Evolutionary conservation across 257 asterid species (phyloP), one percentile per base, ranked within the genome.

Genomic region (Henckelia pumila): DNA sequence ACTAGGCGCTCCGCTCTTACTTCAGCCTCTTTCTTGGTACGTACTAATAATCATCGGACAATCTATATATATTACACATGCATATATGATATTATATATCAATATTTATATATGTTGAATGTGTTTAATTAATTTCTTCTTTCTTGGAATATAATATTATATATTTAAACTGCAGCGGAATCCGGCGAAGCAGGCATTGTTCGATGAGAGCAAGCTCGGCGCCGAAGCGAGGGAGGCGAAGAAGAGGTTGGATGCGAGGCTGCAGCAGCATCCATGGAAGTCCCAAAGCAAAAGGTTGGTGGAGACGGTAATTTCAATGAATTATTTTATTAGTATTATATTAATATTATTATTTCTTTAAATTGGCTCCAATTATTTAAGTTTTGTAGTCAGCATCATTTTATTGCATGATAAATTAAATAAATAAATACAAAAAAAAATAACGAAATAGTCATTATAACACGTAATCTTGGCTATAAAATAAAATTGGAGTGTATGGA

Each of bases 1-100:
- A 14, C 3, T 2, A 44, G 53, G 53, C 53, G 53, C 29, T 53
- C 84, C 13, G 78, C 86, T 57, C 73, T 76, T 68, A 17, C 7
- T 66, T 64, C 81, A 35, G 47, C 14, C 24, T 59, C 82, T 61
- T 79, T 78, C 56, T 17, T 6, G 87, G 91, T 87, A 72, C 8
- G 0, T 26, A 4, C 4, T 4, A 1, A 4, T 4, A 14, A 44
- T 14, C n/a, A 9, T 10, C 47, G 16, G 47, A 8, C 0, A 35
- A 8, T 26, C n/a, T n/a, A n/a, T n/a, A n/a, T n/a, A n/a, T n/a
- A n/a, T n/a, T n/a, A n/a, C n/a, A n/a, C n/a, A n/a, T n/a, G n/a
- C n/a, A n/a, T n/a, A n/a, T n/a, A n/a, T n/a, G n/a, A n/a, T n/a
- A n/a, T 2, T 4, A 26, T 26, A 26, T 26, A 26, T 26, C 30